Conservation (phyloP, 1,139 yeast genomes). For the Candida albicans region DNA sequence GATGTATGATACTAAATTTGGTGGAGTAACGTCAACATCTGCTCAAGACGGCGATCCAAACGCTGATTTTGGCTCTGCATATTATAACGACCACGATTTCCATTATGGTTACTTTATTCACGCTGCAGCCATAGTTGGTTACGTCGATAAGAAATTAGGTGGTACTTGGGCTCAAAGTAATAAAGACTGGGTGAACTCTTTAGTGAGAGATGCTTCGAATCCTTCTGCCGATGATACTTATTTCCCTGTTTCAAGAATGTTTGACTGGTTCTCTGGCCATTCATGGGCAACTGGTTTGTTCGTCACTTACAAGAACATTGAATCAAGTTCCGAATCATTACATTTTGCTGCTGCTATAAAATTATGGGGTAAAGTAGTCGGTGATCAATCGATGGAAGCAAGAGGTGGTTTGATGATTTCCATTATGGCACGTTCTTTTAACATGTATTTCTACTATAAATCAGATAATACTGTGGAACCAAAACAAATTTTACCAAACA, state of each 20-base stretch:
- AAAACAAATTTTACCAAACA: constrained; percentile 53
- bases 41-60: constrained; percentile 47
- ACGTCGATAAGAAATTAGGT: constrained; percentile 54
- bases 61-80: constrained; percentile 58
- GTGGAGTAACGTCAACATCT: constrained; percentile 70
- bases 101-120: constrained; percentile 78
- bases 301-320: constrained; percentile 69
- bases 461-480: constrained; percentile 65
- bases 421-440: constrained; percentile 61
- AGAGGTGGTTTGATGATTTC: constrained; percentile 77
- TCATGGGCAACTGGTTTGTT: constrained; percentile 84
- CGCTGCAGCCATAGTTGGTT: constrained; percentile 74
- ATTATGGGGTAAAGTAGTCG: constrained; percentile 73
- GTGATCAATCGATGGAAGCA: constrained; percentile 73
- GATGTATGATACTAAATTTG: constrained; percentile 65
- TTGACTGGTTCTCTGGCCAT: constrained; percentile 82
- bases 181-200: constrained; percentile 33
- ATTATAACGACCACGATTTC: constrained; percentile 80
- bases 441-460: constrained; percentile 57
- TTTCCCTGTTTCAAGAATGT: constrained; percentile 77
- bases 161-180: constrained; percentile 61
- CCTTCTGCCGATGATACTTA: constrained; percentile 59
- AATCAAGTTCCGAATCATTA: constrained; percentile 78
- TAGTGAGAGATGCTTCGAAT: constrained; percentile 71
- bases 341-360: constrained; percentile 82